Base-by-base conservation (phyloP, 2,329 filamentous ascomycete genomes). In the Bipolaris cookei region DNA sequence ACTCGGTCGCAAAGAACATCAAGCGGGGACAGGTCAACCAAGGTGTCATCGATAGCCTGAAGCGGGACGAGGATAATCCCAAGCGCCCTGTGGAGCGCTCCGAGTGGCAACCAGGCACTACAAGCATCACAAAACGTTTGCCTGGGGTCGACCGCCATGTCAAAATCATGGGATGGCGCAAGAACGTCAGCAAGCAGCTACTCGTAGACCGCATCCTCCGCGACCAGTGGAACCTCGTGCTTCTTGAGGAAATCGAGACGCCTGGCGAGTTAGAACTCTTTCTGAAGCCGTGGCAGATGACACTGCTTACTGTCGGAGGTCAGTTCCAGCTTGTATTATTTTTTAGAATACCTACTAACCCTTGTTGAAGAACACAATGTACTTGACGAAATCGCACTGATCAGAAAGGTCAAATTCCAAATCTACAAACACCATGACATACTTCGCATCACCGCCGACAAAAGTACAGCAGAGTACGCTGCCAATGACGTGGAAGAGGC, bases 401-500 rank as follows among this genome's bases (percentile, higher is more conserved):
- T 50, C 20, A 65, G 75, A 13, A 71, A 64, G 30, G 73, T 65
- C 21, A 76, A 65, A 30, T 49, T 76, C 8, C 69, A 77, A 35
- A 57, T 73, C 14, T 62, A 68, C 34, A 50, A 56, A 32, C 51
- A 58, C 3, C 61, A 71, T 34, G 63, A 61, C 34, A 59, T 75
- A 16, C 49, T 78, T 10, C 72, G 75, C 18, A 75, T 78, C 30
- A 77, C 71, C 6, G 74, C 74, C 28, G 70, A 75, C 51, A 76
- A 75, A 44, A 71, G 52, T 43, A 73, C 65, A 21, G 71, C 74
- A 13, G 72, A 76, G 42, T 75, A 76, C 45, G 70, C 71, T 6
- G 72, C 73, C 3, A 64, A 73, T 39, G 75, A 77, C 48, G 58
- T 77, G 23, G 67, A 73, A 43, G 49, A 63, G 10, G 58, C 66